Evolutionary conservation across 2,329 filamentous ascomycete species (phyloP), one percentile per base, ranked within the genome.

Genomic region (Aplosporella prunicola): DNA sequence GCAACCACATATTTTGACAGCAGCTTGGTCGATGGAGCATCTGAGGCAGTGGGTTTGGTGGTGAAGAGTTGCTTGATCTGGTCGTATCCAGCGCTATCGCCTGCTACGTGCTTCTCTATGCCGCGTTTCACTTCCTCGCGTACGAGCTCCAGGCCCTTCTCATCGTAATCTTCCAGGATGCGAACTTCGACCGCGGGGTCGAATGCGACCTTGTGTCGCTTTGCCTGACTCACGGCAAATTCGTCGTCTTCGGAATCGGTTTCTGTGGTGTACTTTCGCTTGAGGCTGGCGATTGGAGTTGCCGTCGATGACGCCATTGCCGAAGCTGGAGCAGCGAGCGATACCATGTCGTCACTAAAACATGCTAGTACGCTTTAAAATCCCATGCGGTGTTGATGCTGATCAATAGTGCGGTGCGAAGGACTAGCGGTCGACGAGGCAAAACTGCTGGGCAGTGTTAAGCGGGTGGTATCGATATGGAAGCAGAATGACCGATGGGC

Each of bases 81-180:
- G 45, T 76, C 69, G 49, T 79, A 79, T 39, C 60, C 65, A 32
- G 67, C 63, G 48, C 70, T 72, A 46, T 78, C 72, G 40, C 67
- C 65, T 15, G 58, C 54, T 5, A 66, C 61, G 35, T 71, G 71
- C 49, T 66, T 64, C 49, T 73, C 67, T 29, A 76, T 64, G 40
- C 71, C 74, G 43, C 71, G 63, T 44, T 71, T 67, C 15, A 80
- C 73, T 52, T 79, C 74, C 52, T 79, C 74, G 36, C 69, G 69
- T 36, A 79, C 66, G 32, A 79, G 62, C 31, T 72, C 69, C 40
- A 65, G 56, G 40, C 67, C 69, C 58, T 76, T 76, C 44, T 71
- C 68, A 40, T 57, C 58, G 40, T 57, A 60, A 39, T 63, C 60
- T 35, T 66, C 62, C 35, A 66, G 52, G 42, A 66, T 60, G 31